Evolutionary conservation across 306 rosid genomes (phyloP), one percentile per base, ranked within the genome.

Genomic region (Lathyrus aphaca): DNA sequence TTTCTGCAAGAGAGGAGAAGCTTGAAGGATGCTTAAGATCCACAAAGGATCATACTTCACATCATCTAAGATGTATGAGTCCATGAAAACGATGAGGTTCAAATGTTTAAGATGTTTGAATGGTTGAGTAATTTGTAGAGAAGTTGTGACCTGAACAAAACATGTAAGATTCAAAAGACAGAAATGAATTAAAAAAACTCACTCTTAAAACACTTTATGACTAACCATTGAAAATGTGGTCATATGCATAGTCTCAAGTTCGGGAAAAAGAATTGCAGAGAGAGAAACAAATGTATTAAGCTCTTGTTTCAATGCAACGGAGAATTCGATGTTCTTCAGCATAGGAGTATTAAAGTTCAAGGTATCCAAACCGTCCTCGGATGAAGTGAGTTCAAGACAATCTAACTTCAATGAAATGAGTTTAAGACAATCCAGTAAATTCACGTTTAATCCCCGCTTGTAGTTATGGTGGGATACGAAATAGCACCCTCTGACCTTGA

Each of bases 161-260:
- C n/a, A n/a, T n/a, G n/a, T n/a, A n/a, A n/a, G n/a, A n/a, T n/a
- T n/a, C n/a, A n/a, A n/a, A n/a, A n/a, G n/a, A n/a, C n/a, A n/a
- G n/a, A n/a, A n/a, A n/a, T n/a, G n/a, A n/a, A n/a, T n/a, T n/a
- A n/a, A n/a, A n/a, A n/a, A n/a, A 32, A 58, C 0, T 11, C 10
- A 14, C 16, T 16, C 25, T n/a, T n/a, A n/a, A 1, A 51, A 19
- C 29, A 51, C n/a, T 19, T 21, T 4, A 53, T 53, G 15, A 53
- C 59, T 21, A 19, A 53, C 59, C 59, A 53, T 53, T 0, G 1
- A 10, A 9, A 10, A 53, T 1, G 8, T 8, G 15, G 14, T 4
- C 1, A 59, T 2, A 59, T 59, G 19, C 25, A 66, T 55, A 30
- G 17, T 66, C 57, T 65, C 71, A 65, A 65, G 71, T 18, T 27